Base-by-base conservation (phyloP, 257 asterid genomes). In the Petrea volubilis region DNA sequence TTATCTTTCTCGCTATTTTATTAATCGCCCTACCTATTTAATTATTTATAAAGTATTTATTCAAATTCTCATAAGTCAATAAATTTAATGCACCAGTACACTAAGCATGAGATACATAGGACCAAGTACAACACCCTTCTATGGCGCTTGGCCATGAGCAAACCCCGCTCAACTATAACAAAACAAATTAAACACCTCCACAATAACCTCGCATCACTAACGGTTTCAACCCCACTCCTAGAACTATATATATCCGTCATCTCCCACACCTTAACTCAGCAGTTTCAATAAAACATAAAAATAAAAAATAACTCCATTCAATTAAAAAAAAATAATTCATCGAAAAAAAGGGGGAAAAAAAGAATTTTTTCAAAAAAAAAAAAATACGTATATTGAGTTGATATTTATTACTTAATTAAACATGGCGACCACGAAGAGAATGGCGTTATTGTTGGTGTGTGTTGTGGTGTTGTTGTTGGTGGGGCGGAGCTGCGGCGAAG, bases 401-500 rank as follows among this genome's bases (percentile, higher is more conserved):
- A 18, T 17, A 49, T 49, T 49, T 5, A 38, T 38, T 38, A 38
- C 10, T 2, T 8, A 4, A 4, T 49, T 0, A 49, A 18, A n/a
- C n/a, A n/a, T n/a, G 12, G 18, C 18, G 56, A 59, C 43, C 41
- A 15, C 62, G 56, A 71, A 55, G 46, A 58, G 41, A 12, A 36
- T 1, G 18, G 38, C 38, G 15, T 66, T 60, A 50, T 23, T 67
- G 13, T 55, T 60, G 44, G 11, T 67, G 36, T 66, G 47, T 6
- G 17, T 74, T 3, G 68, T 64, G 34, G 58, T n/a, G 33, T 57
- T 62, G 34, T 36, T n/a, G 33, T 57, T 57, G 7, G 63, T 46
- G 46, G 78, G 69, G 47, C 47, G 78, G 78, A 41, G 74, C 52
- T 27, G 9, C 5, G 74, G 59, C 15, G 49, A 38, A 1, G 23